These are phyloP conservation scores for Coleophoma eucalyptorum DNA, from an alignment of 2,329 filamentous ascomycete genomes.

Conservation along the genomic window DNA sequence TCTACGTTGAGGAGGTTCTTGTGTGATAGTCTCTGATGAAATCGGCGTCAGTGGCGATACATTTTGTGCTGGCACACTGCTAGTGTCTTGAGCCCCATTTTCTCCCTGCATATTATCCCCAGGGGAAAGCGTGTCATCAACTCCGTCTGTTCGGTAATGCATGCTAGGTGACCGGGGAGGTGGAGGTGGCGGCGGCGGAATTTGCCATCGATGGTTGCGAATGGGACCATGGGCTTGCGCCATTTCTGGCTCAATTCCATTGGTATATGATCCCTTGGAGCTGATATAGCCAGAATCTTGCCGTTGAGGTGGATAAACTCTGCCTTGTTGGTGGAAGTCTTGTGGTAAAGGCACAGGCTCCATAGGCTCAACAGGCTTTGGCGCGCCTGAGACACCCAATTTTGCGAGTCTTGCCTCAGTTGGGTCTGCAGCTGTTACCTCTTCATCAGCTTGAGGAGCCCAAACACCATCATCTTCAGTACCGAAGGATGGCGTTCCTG, in stretches of 20 bases:
- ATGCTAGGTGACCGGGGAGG: slow-evolving; percentile 1
- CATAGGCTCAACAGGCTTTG: slow-evolving; percentile 24
- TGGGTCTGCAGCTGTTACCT: slow-evolving; percentile 12
- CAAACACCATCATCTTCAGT: slow-evolving; percentile 22
- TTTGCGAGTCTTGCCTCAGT: slow-evolving; percentile 28
- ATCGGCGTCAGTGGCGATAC: slow-evolving; percentile 19
- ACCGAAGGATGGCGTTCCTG: slow-evolving; percentile 17
- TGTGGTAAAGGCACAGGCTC: neutral
- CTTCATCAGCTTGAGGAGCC: slow-evolving; percentile 26
- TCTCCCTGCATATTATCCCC: neutral
- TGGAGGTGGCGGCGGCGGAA: neutral
- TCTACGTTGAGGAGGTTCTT: slow-evolving; percentile 12
- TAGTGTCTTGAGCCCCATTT: neutral
- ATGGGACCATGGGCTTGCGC: slow-evolving; percentile 6
- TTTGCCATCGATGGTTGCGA: slow-evolving; percentile 1
- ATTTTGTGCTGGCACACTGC: neutral
- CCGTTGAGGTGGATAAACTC: slow-evolving; percentile 8
- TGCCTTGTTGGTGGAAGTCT: neutral
- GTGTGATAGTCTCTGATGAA: slow-evolving; percentile 23
- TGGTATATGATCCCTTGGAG: slow-evolving; percentile 21
- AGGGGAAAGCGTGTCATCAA: neutral
- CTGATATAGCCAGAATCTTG: slow-evolving; percentile 28
- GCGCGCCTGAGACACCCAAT: slow-evolving; percentile 29
- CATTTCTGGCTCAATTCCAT: slow-evolving; percentile 9
- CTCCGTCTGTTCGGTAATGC: neutral